Base-by-base conservation (phyloP, 495 filamentous ascomycete genomes). In the Pyrenopolyporus hunteri region DNA sequence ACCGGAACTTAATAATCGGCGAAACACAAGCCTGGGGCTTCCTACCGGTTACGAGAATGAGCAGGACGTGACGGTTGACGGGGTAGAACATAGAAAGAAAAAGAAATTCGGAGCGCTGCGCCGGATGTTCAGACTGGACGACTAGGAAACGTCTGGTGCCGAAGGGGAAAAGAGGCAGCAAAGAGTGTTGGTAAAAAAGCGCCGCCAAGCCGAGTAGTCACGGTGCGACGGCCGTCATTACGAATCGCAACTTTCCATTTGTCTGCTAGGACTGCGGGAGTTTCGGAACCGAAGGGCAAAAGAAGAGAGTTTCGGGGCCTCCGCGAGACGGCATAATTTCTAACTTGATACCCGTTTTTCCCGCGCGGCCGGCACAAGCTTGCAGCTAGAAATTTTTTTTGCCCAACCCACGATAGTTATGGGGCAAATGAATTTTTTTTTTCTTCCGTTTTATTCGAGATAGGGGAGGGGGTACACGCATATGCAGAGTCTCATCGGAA, bases 21-120 rank as follows among this genome's bases (percentile, higher is more conserved):
- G 61, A 46, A 71, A 45, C 29, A 37, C 50, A 14, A 71, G 68
- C 55, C 43, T 68, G 7, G 55, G 54, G 23, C 51, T 62, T 6
- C 33, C 54, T 6, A 6, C 43, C 6, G 45, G 33, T 14, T 48
- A 55, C 16, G 52, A 56, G 16, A 29, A 62, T 35, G 59, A 62
- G 29, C 17, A 29, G 32, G 55, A 64, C 31, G 69, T 72, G 57
- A 58, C 54, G 39, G 46, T 61, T 48, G 65, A 70, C 47, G 36
- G 53, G 14, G 3, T 55, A 20, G 75, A 72, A 54, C 73, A 78
- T 36, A 79, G 73, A 70, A 84, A 82, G 76, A 85, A 83, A 76
- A 87, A 85, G 78, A 83, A 79, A 70, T 87, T 87, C 64, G 75
- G 74, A 35, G 63, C 70, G 32, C 59, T 87, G 67, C 79, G 84